These are phyloP conservation scores for Coemansia nantahalensis DNA, from an alignment of 192 early-diverging fungal species.

Conservation along the genomic window DNA sequence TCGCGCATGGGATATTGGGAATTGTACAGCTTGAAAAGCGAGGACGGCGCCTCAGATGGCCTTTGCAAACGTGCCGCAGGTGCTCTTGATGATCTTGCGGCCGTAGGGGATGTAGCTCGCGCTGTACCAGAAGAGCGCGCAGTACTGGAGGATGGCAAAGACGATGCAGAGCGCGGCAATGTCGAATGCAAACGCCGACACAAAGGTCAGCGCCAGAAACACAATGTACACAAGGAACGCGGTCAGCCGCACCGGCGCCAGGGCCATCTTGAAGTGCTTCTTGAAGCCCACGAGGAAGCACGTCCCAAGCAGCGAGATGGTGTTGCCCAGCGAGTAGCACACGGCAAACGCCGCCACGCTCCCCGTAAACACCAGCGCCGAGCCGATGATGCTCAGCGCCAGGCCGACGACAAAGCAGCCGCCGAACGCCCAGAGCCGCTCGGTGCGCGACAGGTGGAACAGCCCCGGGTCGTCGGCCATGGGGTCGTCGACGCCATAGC, in stretches of 20 bases:
- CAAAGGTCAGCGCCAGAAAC: conserved; percentile 67
- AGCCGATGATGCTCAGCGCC: conserved; percentile 72
- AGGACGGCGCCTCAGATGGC: conserved; percentile 10
- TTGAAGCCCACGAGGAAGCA: conserved; percentile 87
- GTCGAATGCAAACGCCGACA: conserved; percentile 68
- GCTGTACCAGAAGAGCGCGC: conserved; percentile 84
- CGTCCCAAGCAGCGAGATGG: conserved; percentile 79
- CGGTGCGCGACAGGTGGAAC: conserved; percentile 45
- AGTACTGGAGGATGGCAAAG: conserved; percentile 81
- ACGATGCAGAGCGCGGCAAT: conserved; percentile 73
- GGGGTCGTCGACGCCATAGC: conserved; percentile 35
- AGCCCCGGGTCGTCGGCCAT: conserved; percentile 47
- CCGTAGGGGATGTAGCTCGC: conserved; percentile 94
- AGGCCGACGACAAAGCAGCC: conserved; percentile 77
- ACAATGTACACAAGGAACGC: conserved; percentile 72
- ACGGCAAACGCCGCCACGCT: conserved; percentile 78
- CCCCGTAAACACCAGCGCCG: conserved; percentile 54
- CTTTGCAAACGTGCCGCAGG: conserved; percentile 55
- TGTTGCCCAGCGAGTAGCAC: conserved; percentile 88
- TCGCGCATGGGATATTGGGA: too few relatives aligned
- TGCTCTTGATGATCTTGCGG: conserved; percentile 59
- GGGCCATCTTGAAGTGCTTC: conserved; percentile 84
- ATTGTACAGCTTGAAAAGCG: too few relatives aligned
- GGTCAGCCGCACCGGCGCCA: conserved; percentile 70
- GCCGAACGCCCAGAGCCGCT: conserved; percentile 49